A percentile compares a stretch with the other conserved stretches of the same genome.
phyloP scores from a whole-genome alignment of 176 grass and related monocot genomes.

The Areca catechu region DNA sequence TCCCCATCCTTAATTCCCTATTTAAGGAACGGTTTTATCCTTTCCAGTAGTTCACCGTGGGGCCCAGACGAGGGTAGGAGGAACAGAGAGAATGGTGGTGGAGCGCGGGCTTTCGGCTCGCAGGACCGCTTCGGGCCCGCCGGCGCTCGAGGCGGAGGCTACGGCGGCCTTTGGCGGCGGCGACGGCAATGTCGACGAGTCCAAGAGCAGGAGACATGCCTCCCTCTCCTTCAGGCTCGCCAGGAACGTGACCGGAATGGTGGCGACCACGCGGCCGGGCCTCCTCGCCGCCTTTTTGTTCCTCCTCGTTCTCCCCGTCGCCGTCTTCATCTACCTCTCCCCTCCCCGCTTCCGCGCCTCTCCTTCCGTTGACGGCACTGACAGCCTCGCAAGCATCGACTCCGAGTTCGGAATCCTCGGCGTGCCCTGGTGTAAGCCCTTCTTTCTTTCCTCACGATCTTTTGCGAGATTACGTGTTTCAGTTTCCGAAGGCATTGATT shows the following conservation, averaged over 20 bases:
- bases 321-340: conserved; percentile 25
- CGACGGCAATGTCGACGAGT: conserved; percentile 24
- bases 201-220: conserved; percentile 42
- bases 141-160: neutral
- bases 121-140: conserved; percentile 3
- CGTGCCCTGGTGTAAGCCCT: conserved; percentile 80
- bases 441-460: neutral
- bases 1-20: too few relatives aligned
- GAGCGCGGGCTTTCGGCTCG: conserved; percentile 21
- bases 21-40: too few relatives aligned
- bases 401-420: conserved; percentile 85
- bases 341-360: conserved; percentile 24
- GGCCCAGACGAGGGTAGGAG: too few relatives aligned
- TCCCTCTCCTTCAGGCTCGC: conserved; percentile 23
- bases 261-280: conserved; percentile 16
- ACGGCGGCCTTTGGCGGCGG: too few relatives aligned
- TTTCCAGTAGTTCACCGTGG: too few relatives aligned
- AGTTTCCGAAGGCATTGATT: too few relatives aligned
- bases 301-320: conserved; percentile 27
- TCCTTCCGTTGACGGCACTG: conserved; percentile 10
- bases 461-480: too few relatives aligned
- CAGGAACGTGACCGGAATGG: conserved; percentile 21
- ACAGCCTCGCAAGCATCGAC: conserved; percentile 19
- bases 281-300: conserved; percentile 30
- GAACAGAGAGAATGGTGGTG: neutral